Percentiles rank a stretch among this genome's conserved stretches.
phyloP scores from a whole-genome alignment of 805 yeast species.

The Wickerhamomyces rabaulensis region DNA sequence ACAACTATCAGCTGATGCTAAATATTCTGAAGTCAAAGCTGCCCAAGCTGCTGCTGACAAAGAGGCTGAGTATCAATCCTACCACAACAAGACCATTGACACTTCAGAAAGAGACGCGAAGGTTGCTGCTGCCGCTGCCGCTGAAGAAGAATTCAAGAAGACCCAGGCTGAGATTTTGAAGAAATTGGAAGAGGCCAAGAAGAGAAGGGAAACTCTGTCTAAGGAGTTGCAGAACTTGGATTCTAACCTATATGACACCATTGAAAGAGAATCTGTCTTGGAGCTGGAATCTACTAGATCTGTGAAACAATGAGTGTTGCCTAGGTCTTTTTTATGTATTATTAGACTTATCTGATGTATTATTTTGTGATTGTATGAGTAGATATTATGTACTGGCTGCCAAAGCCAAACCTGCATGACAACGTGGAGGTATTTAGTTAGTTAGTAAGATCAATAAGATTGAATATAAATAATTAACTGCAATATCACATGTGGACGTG shows the following conservation, averaged over 20 bases:
- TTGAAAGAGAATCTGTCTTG: constrained; percentile 15
- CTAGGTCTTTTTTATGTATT: too few species aligned
- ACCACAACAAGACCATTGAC: not conserved
- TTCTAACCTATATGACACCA: constrained; percentile 10
- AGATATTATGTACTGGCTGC: too few species aligned
- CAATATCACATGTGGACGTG: too few species aligned
- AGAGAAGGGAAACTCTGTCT: constrained; percentile 14
- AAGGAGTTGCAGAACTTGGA: constrained; percentile 12
- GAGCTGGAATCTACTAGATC: not conserved
- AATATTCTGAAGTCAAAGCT: not conserved
- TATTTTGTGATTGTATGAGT: too few species aligned
- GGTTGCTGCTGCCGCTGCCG: not conserved
- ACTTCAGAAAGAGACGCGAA: not conserved
- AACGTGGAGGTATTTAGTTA: too few species aligned
- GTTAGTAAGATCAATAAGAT: too few species aligned
- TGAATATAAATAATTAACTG: too few species aligned
- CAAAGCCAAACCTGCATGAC: too few species aligned
- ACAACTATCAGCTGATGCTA: not conserved
- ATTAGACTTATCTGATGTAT: too few species aligned
- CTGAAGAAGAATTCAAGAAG: constrained; percentile 6
- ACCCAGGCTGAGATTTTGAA: constrained; percentile 12
- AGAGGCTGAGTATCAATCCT: not conserved
- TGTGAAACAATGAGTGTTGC: too few species aligned
- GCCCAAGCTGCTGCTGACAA: not conserved
- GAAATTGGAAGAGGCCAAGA: constrained; percentile 17